A percentile compares a stretch with the other conserved stretches of the same genome.
phyloP scores from a whole-genome alignment of 2,329 filamentous ascomycete species.

The Calonectria crousiana region DNA sequence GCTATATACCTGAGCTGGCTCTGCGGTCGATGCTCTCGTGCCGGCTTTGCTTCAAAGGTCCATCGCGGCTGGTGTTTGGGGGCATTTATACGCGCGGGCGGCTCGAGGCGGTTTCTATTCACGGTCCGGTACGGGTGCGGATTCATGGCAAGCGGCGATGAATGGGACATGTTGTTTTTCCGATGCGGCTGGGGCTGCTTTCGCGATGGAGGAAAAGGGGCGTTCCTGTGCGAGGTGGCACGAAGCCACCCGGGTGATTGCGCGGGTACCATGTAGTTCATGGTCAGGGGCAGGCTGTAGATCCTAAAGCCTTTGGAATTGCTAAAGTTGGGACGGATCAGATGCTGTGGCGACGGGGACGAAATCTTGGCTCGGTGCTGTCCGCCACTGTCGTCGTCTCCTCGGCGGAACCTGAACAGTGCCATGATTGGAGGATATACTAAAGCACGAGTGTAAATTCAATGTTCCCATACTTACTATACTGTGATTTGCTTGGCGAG shows the following conservation, averaged over 20 bases:
- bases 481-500: background rate
- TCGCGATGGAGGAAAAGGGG: background rate
- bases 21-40: background rate
- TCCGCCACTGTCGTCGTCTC: background rate
- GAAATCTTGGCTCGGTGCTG: background rate
- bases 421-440: background rate
- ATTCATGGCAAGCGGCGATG: background rate
- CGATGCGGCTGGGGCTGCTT: background rate
- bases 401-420: background rate
- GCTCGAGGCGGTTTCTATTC: background rate
- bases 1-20: background rate
- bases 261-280: background rate
- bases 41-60: background rate
- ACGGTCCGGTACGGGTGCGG: background rate
- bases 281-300: background rate
- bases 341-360: background rate
- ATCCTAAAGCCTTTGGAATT: background rate
- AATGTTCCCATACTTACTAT: background rate
- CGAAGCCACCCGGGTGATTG: background rate
- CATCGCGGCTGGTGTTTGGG: background rate
- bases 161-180: background rate
- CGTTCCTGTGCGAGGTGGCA: conserved; percentile 17
- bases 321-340: background rate
- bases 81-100: background rate
- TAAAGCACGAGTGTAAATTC: background rate